These are phyloP conservation scores for Penicillium goetzii DNA, from an alignment of 495 filamentous ascomycete genomes.

Conservation along the genomic window DNA sequence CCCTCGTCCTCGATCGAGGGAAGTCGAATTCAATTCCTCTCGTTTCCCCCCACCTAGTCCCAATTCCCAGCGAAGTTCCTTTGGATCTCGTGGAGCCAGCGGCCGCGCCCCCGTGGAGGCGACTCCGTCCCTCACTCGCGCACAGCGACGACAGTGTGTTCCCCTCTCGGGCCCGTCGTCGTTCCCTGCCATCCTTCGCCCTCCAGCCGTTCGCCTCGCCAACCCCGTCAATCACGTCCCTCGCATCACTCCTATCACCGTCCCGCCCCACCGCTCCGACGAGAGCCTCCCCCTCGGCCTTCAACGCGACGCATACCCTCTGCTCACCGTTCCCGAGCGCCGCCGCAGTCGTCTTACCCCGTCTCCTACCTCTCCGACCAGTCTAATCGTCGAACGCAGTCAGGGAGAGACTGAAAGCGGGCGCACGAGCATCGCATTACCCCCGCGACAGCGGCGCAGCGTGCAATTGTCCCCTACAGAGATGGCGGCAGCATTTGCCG, in stretches of 20 bases:
- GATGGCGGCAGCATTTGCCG: conserved; percentile 50
- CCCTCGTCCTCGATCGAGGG: conserved; percentile 36
- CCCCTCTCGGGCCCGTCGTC: conserved; percentile 33
- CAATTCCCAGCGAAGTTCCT: conserved; percentile 12
- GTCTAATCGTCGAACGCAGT: conserved; percentile 67
- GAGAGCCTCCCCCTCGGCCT: conserved; percentile 45
- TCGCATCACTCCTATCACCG: conserved; percentile 46
- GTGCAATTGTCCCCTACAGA: conserved; percentile 42
- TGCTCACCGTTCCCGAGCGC: conserved; percentile 70
- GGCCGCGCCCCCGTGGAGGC: conserved; percentile 32
- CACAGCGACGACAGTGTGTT: conserved; percentile 34
- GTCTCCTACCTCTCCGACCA: conserved; percentile 60
- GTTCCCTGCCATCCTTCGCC: conserved; percentile 38
- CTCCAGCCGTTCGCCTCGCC: conserved; percentile 47
- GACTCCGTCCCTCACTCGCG: conserved; percentile 33
- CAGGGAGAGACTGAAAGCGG: conserved; percentile 58
- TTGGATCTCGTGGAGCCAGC: conserved; percentile 12
- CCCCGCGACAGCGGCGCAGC: conserved; percentile 55
- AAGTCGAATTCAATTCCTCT: conserved; percentile 34
- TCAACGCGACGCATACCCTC: conserved; percentile 63
- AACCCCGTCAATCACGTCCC: conserved; percentile 57
- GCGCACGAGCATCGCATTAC: conserved; percentile 69
- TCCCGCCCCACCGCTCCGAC: conserved; percentile 39
- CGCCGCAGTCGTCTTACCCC: conserved; percentile 58
- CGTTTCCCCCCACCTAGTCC: conserved; percentile 23